A percentile compares a stretch with the other conserved stretches of the same genome.
Evolutionary conservation across 768 basidiomycete genomes (phyloP).

Genomic region (Phylloporus scabripes): DNA sequence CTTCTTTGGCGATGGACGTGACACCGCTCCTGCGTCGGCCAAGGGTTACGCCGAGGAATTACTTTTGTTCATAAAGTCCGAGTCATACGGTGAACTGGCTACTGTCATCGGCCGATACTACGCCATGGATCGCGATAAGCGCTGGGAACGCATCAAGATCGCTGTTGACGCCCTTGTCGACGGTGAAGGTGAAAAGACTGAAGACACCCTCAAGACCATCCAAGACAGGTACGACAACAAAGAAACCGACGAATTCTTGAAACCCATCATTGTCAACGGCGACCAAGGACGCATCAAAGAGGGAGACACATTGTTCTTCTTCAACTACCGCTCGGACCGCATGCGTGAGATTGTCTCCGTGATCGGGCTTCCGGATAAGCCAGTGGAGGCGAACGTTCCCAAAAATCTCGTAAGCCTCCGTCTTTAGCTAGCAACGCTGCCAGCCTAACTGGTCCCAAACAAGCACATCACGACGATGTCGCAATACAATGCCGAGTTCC

Average conservation of each 20-base stretch:
- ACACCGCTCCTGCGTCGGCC: conserved; percentile 85
- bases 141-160: conserved; percentile 91
- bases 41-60: conserved; percentile 73
- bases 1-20: conserved; percentile 93
- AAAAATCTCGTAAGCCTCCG: conserved; percentile 60
- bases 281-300: conserved; percentile 79
- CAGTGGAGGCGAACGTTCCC: conserved; percentile 77
- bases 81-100: conserved; percentile 73
- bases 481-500: conserved; percentile 85
- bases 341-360: conserved; percentile 88
- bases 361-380: conserved; percentile 76
- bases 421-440: neutral
- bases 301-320: conserved; percentile 86
- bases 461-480: conserved; percentile 93
- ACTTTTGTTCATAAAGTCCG: conserved; percentile 69
- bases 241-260: conserved; percentile 92
- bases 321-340: conserved; percentile 96
- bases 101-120: conserved; percentile 91
- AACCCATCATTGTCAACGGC: conserved; percentile 86
- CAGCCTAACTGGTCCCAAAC: neutral
- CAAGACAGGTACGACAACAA: conserved; percentile 77
- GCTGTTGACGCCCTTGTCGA: conserved; percentile 81
- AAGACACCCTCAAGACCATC: conserved; percentile 57
- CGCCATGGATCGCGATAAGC: conserved; percentile 95
- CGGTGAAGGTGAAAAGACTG: conserved; percentile 56